Evolutionary conservation across 495 filamentous ascomycete genomes (phyloP).

Genomic region (Thozetella sp.): DNA sequence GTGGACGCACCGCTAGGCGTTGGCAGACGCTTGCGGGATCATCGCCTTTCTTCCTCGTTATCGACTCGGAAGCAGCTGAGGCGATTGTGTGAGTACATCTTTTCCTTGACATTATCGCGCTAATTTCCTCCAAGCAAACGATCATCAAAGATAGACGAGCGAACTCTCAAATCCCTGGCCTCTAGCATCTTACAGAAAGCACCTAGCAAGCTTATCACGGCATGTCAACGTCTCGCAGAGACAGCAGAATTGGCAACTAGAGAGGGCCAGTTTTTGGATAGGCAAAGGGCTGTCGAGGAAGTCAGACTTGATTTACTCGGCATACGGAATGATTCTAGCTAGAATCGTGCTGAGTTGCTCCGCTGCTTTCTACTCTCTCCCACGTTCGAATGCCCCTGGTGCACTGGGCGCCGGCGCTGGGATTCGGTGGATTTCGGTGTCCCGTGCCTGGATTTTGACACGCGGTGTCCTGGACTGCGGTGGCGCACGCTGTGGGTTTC

Average conservation of each 20-base stretch:
- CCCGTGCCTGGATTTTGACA: neutral
- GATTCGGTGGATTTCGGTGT: neutral
- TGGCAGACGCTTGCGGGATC: conserved; percentile 5
- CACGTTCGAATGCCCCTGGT: too few relatives aligned
- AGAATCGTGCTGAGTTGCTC: too few relatives aligned
- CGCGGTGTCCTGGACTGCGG: neutral
- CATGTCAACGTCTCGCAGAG: conserved; percentile 2
- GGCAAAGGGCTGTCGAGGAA: neutral
- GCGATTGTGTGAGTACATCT: conserved; percentile 5
- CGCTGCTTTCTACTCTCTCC: too few relatives aligned
- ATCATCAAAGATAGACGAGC: conserved; percentile 4
- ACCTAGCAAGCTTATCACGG: conserved; percentile 5
- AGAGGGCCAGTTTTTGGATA: conserved; percentile 3
- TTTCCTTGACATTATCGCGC: neutral
- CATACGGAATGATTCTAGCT: neutral
- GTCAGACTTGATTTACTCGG: neutral
- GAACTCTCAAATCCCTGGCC: neutral
- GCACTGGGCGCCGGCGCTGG: too few relatives aligned
- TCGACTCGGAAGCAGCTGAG: conserved; percentile 9
- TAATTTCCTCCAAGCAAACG: conserved; percentile 10
- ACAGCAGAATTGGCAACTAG: conserved; percentile 6
- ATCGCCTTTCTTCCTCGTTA: conserved; percentile 7
- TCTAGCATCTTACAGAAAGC: conserved; percentile 6
- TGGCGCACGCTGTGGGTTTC: neutral
- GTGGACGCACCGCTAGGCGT: conserved; percentile 20